phyloP scores from a whole-genome alignment of 306 rosid genomes.

The Cercis canadensis region DNA sequence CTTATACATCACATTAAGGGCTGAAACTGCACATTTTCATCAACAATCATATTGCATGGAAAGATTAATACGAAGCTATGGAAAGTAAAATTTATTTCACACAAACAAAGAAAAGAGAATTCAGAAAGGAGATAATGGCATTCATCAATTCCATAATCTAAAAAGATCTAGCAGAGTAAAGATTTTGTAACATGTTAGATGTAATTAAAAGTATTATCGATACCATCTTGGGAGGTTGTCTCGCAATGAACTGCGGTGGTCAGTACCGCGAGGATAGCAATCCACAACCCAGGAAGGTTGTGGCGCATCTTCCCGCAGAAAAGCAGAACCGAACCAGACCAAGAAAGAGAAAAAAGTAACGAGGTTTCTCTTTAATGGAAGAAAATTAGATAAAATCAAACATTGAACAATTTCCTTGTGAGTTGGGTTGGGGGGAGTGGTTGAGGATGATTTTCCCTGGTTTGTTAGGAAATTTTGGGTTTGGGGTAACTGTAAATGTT shows the following conservation, averaged over 20 bases:
- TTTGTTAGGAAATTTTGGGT: slow-evolving; percentile 14
- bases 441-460: background rate
- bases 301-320: slow-evolving; percentile 45
- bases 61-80: background rate
- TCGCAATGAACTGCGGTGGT: slow-evolving; percentile 50
- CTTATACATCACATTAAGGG: slow-evolving; percentile 76
- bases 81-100: no score
- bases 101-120: no score
- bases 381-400: slow-evolving; percentile 17
- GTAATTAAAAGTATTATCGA: background rate
- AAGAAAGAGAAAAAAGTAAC: background rate
- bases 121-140: background rate
- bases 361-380: background rate
- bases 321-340: background rate
- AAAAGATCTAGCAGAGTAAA: no score
- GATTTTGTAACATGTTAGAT: no score
- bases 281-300: slow-evolving; percentile 64
- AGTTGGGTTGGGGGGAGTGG: no score
- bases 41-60: slow-evolving; percentile 7
- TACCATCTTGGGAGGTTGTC: slow-evolving; percentile 53
- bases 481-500: background rate
- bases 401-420: slow-evolving; percentile 1
- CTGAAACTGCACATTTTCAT: slow-evolving; percentile 61
- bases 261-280: slow-evolving; percentile 52
- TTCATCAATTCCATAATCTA: background rate